phyloP scores from a whole-genome alignment of 805 yeast species.

The Candida vaughaniae region DNA sequence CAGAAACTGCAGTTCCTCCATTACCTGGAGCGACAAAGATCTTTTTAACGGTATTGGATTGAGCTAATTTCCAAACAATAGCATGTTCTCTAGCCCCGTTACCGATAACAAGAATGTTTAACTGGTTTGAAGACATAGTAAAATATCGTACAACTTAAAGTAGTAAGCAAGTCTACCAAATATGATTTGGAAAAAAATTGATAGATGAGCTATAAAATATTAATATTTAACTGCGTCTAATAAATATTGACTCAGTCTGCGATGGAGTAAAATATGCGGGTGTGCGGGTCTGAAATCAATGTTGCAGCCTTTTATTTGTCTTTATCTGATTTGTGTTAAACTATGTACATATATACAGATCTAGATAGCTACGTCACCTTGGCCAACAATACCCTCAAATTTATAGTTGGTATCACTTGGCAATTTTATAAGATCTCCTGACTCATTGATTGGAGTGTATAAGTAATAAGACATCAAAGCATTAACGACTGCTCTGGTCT shows the following conservation, averaged over 20 bases:
- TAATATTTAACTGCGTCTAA: slow-evolving; percentile 7
- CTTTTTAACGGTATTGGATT: slow-evolving; percentile 66
- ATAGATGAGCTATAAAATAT: neutral
- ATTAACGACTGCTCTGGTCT: slow-evolving; percentile 86
- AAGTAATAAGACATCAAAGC: slow-evolving; percentile 91
- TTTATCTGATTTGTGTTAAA: neutral
- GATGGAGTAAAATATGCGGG: no score
- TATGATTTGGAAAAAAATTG: no score
- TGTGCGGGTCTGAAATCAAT: no score
- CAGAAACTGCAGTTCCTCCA: slow-evolving; percentile 74
- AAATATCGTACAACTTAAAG: no score
- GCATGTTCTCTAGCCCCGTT: slow-evolving; percentile 99
- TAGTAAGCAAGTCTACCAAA: no score
- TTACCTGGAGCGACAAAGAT: slow-evolving; percentile 96
- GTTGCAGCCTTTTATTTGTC: no score
- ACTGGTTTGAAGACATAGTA: slow-evolving; percentile 7
- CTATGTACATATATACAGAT: slow-evolving; percentile 21
- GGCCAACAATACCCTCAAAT: slow-evolving; percentile 41
- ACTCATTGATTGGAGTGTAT: slow-evolving; percentile 68
- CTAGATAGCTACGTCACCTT: slow-evolving; percentile 45
- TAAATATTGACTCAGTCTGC: slow-evolving; percentile 7
- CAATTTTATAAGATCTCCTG: slow-evolving; percentile 42
- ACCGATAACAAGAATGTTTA: slow-evolving; percentile 82
- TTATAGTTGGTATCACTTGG: slow-evolving; percentile 59
- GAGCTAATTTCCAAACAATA: slow-evolving; percentile 83